A percentile compares a stretch with the other conserved stretches of the same genome.
These are phyloP conservation scores for Fusarium multiceps DNA, from an alignment of 2,329 filamentous ascomycete genomes.

Conservation along the genomic window DNA sequence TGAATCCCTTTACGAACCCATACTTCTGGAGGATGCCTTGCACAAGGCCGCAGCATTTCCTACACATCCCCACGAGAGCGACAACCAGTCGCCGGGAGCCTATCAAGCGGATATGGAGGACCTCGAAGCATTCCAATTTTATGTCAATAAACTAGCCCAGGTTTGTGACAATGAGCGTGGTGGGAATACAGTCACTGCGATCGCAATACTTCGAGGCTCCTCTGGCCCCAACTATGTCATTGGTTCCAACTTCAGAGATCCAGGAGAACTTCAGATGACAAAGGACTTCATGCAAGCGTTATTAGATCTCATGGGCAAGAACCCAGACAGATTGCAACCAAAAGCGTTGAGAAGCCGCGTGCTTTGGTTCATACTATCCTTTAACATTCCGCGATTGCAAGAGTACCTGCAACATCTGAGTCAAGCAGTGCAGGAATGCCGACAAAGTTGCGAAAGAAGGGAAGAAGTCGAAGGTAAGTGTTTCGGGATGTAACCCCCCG, in stretches of 20 bases:
- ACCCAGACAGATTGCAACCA: conserved; percentile 1
- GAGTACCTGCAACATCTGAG: background rate
- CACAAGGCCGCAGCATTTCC: background rate
- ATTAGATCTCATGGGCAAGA: background rate
- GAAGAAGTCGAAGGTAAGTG: background rate
- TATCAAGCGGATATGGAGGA: background rate
- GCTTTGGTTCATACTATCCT: conserved; percentile 12
- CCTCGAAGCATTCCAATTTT: background rate
- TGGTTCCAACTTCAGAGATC: background rate
- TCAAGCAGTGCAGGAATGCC: background rate
- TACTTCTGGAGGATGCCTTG: conserved; percentile 3
- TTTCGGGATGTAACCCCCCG: too few relatives aligned
- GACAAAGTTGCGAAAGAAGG: background rate
- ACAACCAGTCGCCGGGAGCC: fast-evolving
- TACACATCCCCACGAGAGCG: background rate
- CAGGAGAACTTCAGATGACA: too few relatives aligned
- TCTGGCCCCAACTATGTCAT: background rate
- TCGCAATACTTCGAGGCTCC: background rate
- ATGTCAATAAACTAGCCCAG: conserved; percentile 10
- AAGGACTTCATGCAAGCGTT: background rate
- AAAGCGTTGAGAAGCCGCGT: conserved; percentile 19
- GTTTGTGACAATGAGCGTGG: conserved; percentile 12
- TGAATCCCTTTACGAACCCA: background rate
- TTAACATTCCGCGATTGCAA: background rate
- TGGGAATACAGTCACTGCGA: background rate